A percentile compares a stretch with the other conserved stretches of the same genome.
These are phyloP conservation scores for Lignosus rhinocerotis DNA, from an alignment of 1,284 basidiomycete genomes.

Conservation along the genomic window DNA sequence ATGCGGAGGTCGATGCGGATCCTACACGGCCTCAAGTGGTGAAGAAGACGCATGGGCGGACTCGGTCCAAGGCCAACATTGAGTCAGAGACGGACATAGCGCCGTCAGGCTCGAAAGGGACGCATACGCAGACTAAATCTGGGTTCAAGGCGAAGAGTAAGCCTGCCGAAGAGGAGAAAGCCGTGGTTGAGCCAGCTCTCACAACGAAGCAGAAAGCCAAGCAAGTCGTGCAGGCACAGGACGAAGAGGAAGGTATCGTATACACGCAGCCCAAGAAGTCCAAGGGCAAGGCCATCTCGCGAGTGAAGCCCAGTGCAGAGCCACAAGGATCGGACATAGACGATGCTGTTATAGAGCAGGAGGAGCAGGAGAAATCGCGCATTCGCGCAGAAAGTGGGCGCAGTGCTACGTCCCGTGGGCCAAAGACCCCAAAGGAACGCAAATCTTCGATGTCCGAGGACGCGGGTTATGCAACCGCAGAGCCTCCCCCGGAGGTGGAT, in stretches of 20 bases:
- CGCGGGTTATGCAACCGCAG: constrained; percentile 33
- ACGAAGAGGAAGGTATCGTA: constrained; percentile 9
- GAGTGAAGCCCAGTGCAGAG: constrained; percentile 10
- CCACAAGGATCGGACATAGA: constrained; percentile 3
- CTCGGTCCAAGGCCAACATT: constrained; percentile 24
- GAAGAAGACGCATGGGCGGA: constrained; percentile 25
- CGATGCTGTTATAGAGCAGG: not conserved
- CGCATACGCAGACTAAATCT: constrained; percentile 24
- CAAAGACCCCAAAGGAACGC: constrained; percentile 3
- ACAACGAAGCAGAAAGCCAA: constrained; percentile 13
- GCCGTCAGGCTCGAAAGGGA: constrained; percentile 12
- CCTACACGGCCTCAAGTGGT: not conserved
- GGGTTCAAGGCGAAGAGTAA: constrained; percentile 14
- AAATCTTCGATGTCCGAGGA: constrained; percentile 31
- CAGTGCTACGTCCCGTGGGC: constrained; percentile 8
- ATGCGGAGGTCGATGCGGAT: constrained; percentile 6
- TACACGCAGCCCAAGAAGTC: constrained; percentile 7
- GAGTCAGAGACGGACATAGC: constrained; percentile 23
- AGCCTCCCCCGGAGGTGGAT: constrained; percentile 24
- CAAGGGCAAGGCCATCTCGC: constrained; percentile 13
- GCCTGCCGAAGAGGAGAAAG: constrained; percentile 9
- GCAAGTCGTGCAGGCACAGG: not conserved
- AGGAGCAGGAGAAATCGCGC: not conserved
- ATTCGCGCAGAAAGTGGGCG: constrained; percentile 2
- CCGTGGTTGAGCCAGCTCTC: not conserved